Conservation (phyloP, 1,284 basidiomycete species). For the Ceratobasidium papillatum region DNA sequence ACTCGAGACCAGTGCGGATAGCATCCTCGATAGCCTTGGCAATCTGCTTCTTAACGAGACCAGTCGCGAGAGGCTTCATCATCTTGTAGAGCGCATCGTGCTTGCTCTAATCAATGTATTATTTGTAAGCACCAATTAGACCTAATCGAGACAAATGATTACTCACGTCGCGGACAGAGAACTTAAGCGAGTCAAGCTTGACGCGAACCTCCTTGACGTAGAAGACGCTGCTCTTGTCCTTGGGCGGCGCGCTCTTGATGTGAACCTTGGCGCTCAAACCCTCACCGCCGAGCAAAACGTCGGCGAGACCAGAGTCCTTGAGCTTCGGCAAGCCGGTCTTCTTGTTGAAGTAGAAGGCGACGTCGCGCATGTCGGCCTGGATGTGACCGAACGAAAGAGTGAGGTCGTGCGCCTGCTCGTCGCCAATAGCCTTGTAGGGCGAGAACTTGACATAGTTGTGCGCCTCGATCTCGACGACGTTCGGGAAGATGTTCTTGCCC, state of each 20-base stretch:
- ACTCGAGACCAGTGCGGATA: slow-evolving; percentile 83
- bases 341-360: slow-evolving; percentile 85
- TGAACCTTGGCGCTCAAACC: slow-evolving; percentile 74
- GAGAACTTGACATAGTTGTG: slow-evolving; percentile 86
- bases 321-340: slow-evolving; percentile 83
- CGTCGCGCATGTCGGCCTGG: slow-evolving; percentile 93
- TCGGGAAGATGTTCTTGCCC: slow-evolving; percentile 83
- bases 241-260: slow-evolving; percentile 66
- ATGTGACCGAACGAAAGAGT: slow-evolving; percentile 81
- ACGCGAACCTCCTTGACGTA: slow-evolving; percentile 79
- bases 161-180: slow-evolving; percentile 81
- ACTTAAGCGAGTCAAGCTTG: slow-evolving; percentile 86
- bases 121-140: too few relatives aligned
- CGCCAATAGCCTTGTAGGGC: slow-evolving; percentile 70
- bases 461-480: slow-evolving; percentile 78
- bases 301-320: slow-evolving; percentile 89
- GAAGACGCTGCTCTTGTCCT: slow-evolving; percentile 66
- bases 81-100: slow-evolving; percentile 93
- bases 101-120: slow-evolving; percentile 61
- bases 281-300: slow-evolving; percentile 85
- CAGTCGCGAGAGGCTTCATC: slow-evolving; percentile 74
- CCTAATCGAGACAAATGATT: neutral
- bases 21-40: slow-evolving; percentile 82
- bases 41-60: slow-evolving; percentile 90
- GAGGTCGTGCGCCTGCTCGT: slow-evolving; percentile 74